Evolutionary conservation across 805 yeast genomes (phyloP), one percentile per base, ranked within the genome.

Genomic region (Wickerhamiella spandovensis): DNA sequence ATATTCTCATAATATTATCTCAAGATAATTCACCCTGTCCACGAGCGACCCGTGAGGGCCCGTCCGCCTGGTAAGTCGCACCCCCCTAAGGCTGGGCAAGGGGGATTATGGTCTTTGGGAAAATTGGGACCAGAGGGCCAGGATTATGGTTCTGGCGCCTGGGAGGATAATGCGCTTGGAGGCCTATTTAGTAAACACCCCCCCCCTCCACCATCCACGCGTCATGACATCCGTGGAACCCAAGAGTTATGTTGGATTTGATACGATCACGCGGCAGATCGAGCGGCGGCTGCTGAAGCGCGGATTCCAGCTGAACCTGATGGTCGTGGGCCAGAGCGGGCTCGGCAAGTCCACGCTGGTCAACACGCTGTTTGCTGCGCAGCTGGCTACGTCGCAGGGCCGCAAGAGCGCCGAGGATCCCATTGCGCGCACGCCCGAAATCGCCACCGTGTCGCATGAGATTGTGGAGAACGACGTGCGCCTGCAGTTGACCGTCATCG

Each of bases 221-320:
- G 39, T 35, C 39, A 52, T 49, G 18, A 25, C 48, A 35, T 25
- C 53, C 9, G 46, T 59, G 46, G 57, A 48, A 54, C 95, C 96
- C 23, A 69, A 73, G 45, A 76, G 79, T 51, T 89, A 89, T 66
- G 97, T 92, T 56, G 98, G 98, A 44, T 90, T 92, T 65, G 97
- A 92, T 69, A 82, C 97, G 54, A 90, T 92, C 68, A 90, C 97
- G 47, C 77, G 83, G 37, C 98, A 92, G 70, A 92, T 92, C 63
- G 97, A 92, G 68, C 87, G 82, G 66, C 79, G 96, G 58, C 72
- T 92, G 59, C 73, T 92, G 67, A 89, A 87, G 67, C 76, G 89
- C 60, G 98, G 98, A 2, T 92, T 92, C 69, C 90, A 87, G 64
- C 84, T 92, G 69, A 92, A 92, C 64, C 70, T 92, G 46, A 88